These are phyloP conservation scores for Tanacetum coccineum DNA, from an alignment of 129 eudicot genomes.

Conservation along the genomic window DNA sequence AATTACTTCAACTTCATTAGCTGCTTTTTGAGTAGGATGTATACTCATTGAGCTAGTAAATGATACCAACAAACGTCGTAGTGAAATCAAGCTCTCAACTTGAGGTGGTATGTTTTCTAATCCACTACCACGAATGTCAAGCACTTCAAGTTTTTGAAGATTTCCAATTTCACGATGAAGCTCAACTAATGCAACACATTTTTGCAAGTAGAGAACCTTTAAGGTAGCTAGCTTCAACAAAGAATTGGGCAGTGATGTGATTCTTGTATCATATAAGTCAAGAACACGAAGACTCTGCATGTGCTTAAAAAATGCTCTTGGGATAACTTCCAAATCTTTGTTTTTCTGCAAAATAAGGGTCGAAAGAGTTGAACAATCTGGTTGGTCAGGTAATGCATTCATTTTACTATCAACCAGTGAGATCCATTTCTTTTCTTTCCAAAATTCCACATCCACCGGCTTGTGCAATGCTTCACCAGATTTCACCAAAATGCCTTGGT, in stretches of 20 bases:
- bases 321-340: slow-evolving; percentile 17
- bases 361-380: slow-evolving; percentile 24
- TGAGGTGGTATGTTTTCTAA: slow-evolving; percentile 22
- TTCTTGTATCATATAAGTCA: slow-evolving; percentile 26
- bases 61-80: slow-evolving; percentile 28
- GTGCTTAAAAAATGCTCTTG: slow-evolving; percentile 17
- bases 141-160: slow-evolving; percentile 32
- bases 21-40: slow-evolving; percentile 6
- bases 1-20: slow-evolving; percentile 6
- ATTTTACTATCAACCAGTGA: slow-evolving; percentile 27
- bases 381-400: slow-evolving; percentile 22
- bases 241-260: slow-evolving; percentile 29
- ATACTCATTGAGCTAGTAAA: slow-evolving; percentile 5
- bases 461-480: slow-evolving; percentile 16
- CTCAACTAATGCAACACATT: slow-evolving; percentile 21
- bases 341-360: slow-evolving; percentile 34
- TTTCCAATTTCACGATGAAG: slow-evolving; percentile 26
- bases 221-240: not conserved
- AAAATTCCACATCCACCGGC: slow-evolving; percentile 17
- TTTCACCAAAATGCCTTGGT: slow-evolving; percentile 20
- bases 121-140: slow-evolving; percentile 32
- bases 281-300: slow-evolving; percentile 34
- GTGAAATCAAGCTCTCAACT: slow-evolving; percentile 7
- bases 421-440: slow-evolving; percentile 26
- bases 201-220: slow-evolving; percentile 32